These are phyloP conservation scores for Cryomyces antarcticus DNA, from an alignment of 495 filamentous ascomycete genomes.

Conservation along the genomic window DNA sequence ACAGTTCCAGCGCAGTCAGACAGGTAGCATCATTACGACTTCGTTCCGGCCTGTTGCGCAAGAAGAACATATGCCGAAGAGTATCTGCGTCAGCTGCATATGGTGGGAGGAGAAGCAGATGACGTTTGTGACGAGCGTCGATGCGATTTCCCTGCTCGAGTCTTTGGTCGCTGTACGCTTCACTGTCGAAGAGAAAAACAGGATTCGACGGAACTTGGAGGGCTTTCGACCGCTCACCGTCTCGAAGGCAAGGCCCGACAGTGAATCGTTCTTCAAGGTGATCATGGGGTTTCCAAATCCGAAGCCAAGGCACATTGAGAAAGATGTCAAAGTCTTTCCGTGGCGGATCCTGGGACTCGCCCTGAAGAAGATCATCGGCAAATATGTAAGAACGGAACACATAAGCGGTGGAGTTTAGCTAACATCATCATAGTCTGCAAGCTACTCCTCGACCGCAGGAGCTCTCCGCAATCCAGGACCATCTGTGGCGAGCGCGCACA, in stretches of 20 bases:
- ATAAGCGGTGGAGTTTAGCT: neutral
- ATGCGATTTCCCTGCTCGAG: conserved; percentile 84
- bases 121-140: conserved; percentile 86
- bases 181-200: conserved; percentile 92
- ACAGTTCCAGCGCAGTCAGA: conserved; percentile 60
- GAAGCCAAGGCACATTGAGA: conserved; percentile 94
- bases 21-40: conserved; percentile 20
- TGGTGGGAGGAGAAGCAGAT: conserved; percentile 79
- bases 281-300: conserved; percentile 96
- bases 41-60: conserved; percentile 18
- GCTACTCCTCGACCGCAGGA: conserved; percentile 23
- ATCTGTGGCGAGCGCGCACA: conserved; percentile 5
- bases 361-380: conserved; percentile 90
- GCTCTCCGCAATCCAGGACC: conserved; percentile 13
- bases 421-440: conserved; percentile 10
- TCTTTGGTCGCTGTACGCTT: conserved; percentile 67
- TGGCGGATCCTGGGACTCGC: conserved; percentile 72
- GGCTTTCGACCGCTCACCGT: conserved; percentile 78
- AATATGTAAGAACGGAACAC: conserved; percentile 54
- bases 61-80: conserved; percentile 15
- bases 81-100: conserved; percentile 29
- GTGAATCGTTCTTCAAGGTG: conserved; percentile 91
- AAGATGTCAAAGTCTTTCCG: conserved; percentile 94
- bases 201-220: conserved; percentile 86
- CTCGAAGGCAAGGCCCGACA: conserved; percentile 76